Percentiles rank a stretch among this genome's conserved stretches.
Evolutionary conservation across 805 yeast genomes (phyloP).

Genomic region (Starmerella stigmatis): DNA sequence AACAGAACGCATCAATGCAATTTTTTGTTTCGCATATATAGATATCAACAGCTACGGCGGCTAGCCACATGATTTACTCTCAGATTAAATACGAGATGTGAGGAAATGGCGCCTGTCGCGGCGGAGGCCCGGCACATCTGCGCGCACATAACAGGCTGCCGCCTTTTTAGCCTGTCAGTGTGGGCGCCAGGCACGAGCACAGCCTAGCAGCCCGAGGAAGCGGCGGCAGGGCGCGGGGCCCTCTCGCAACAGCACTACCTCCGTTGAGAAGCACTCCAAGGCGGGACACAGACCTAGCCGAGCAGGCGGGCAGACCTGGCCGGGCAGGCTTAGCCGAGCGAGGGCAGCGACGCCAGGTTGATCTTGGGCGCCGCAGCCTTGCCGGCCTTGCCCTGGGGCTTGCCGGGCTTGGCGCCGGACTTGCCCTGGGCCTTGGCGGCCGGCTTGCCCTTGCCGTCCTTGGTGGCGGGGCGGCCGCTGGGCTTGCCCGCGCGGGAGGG

Average conservation of each 20-base stretch:
- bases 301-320: not conserved
- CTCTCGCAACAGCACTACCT: too few species aligned
- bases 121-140: too few species aligned
- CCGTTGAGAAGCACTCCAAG: too few species aligned
- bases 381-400: slow-evolving; percentile 26
- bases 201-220: too few species aligned
- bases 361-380: slow-evolving; percentile 16
- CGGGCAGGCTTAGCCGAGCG: slow-evolving; percentile 13
- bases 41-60: slow-evolving; percentile 3
- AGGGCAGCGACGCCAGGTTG: slow-evolving; percentile 24
- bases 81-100: not conserved
- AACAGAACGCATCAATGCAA: not conserved
- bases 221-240: too few species aligned
- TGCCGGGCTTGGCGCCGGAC: slow-evolving; percentile 9
- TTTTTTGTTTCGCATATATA: not conserved
- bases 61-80: slow-evolving; percentile 2
- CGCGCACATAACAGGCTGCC: too few species aligned
- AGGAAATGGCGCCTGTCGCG: not conserved
- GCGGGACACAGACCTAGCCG: not conserved
- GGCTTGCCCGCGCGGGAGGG: slow-evolving; percentile 4
- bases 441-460: slow-evolving; percentile 23
- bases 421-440: slow-evolving; percentile 10
- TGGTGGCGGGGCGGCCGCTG: slow-evolving; percentile 30
- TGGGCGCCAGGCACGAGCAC: too few species aligned
- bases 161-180: too few species aligned